phyloP scores from a whole-genome alignment of 2,329 filamentous ascomycete genomes.

The Achaetomium macrosporum region DNA sequence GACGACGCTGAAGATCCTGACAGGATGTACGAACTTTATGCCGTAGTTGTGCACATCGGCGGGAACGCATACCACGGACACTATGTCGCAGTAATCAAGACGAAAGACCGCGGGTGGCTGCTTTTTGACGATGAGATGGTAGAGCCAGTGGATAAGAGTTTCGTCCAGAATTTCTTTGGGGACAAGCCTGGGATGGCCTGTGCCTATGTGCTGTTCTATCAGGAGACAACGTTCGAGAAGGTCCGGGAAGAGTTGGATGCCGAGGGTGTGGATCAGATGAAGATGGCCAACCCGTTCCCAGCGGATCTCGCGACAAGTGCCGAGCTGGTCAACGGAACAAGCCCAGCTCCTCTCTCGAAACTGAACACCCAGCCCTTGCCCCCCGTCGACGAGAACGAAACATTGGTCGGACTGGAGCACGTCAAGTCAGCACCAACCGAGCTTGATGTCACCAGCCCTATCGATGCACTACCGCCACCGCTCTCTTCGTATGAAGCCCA shows the following conservation, averaged over 20 bases:
- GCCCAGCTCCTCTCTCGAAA: conserved; percentile 40
- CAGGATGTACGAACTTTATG: conserved; percentile 91
- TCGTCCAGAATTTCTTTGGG: conserved; percentile 94
- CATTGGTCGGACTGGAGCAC: conserved; percentile 57
- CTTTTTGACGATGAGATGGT: conserved; percentile 98
- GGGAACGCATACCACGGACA: conserved; percentile 96
- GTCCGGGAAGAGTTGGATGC: conserved; percentile 73
- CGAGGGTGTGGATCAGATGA: conserved; percentile 62
- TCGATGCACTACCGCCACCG: conserved; percentile 18
- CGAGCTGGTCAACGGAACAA: conserved; percentile 40
- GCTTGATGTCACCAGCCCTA: conserved; percentile 24
- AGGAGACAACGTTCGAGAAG: conserved; percentile 72
- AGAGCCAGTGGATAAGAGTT: conserved; percentile 93
- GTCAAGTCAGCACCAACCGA: conserved; percentile 56
- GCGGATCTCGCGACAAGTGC: conserved; percentile 50
- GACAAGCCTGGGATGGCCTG: conserved; percentile 87
- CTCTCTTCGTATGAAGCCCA: conserved; percentile 24
- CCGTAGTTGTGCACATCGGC: conserved; percentile 94
- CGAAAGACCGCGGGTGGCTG: conserved; percentile 89
- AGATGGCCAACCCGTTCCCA: conserved; percentile 46
- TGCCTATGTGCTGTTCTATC: conserved; percentile 96
- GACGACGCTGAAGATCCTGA: conserved; percentile 93
- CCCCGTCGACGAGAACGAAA: conserved; percentile 43
- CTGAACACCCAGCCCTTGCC: conserved; percentile 45
- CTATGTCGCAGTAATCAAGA: conserved; percentile 97